Evolutionary conservation across 768 basidiomycete species (phyloP).

Genomic region (Trametopsis cervina): DNA sequence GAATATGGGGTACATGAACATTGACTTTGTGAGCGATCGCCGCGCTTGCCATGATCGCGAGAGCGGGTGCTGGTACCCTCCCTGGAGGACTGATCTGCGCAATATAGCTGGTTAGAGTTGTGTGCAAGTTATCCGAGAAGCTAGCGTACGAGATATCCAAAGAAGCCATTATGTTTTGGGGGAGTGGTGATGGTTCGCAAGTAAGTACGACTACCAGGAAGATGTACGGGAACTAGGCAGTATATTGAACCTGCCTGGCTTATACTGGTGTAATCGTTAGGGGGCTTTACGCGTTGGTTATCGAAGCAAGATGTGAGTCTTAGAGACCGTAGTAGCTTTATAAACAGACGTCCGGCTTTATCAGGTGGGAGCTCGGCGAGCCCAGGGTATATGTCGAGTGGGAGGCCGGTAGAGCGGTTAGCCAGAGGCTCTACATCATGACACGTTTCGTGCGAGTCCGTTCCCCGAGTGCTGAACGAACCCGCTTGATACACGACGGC

Average conservation of each 20-base stretch:
- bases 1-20: slow-evolving; percentile 99
- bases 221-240: neutral
- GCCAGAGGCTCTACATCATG: neutral
- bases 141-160: slow-evolving; percentile 11
- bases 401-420: neutral
- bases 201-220: neutral
- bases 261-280: neutral
- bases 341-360: neutral
- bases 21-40: slow-evolving; percentile 74
- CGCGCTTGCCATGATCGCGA: slow-evolving; percentile 83
- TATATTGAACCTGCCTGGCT: neutral
- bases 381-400: neutral
- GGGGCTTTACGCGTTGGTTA: neutral
- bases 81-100: slow-evolving; percentile 72
- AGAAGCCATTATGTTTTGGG: neutral
- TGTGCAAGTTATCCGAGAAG: neutral
- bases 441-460: neutral
- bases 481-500: no score
- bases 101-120: neutral
- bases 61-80: slow-evolving; percentile 90
- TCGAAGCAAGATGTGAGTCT: neutral
- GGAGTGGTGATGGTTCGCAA: slow-evolving; percentile 6
- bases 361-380: neutral
- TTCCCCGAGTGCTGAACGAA: no score
- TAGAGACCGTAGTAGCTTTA: no score